Evolutionary conservation across 306 rosid species (phyloP).

Genomic region (Trichosanthes truncata): DNA sequence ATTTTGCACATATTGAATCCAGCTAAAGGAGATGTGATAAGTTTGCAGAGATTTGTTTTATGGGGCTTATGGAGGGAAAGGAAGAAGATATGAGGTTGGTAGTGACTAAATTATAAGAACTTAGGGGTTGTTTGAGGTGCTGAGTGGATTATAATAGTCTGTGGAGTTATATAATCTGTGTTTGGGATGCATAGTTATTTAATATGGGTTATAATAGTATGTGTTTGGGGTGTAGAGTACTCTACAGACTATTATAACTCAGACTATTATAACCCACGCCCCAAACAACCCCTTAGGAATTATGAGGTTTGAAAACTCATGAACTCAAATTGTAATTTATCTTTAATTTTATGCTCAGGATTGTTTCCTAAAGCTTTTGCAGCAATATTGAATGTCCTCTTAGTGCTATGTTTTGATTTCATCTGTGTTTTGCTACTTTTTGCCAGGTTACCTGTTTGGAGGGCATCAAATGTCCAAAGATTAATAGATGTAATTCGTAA

Average conservation of each 20-base stretch:
- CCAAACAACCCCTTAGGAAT: too few species aligned
- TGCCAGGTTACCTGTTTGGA: conserved; percentile 60
- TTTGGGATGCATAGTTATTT: too few species aligned
- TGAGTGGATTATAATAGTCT: too few species aligned
- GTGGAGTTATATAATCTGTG: too few species aligned
- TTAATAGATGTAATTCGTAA: conserved; percentile 48
- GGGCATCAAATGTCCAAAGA: conserved; percentile 42
- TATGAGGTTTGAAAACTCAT: not conserved
- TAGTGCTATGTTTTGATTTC: not conserved
- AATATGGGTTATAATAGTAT: too few species aligned
- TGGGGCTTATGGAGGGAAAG: not conserved
- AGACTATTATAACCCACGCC: too few species aligned
- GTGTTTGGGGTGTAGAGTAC: too few species aligned
- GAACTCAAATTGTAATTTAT: not conserved
- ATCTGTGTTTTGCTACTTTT: conserved; percentile 13
- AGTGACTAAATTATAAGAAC: not conserved
- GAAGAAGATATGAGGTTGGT: not conserved
- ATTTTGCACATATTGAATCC: not conserved
- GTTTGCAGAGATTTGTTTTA: not conserved
- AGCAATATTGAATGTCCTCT: not conserved
- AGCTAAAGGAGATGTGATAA: not conserved
- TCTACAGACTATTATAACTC: too few species aligned
- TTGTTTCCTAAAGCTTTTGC: not conserved
- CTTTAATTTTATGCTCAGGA: not conserved
- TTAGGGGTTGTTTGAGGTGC: too few species aligned